Evolutionary conservation across 2,329 filamentous ascomycete species (phyloP), one percentile per base, ranked within the genome.

Genomic region (Rutstroemia sp.): DNA sequence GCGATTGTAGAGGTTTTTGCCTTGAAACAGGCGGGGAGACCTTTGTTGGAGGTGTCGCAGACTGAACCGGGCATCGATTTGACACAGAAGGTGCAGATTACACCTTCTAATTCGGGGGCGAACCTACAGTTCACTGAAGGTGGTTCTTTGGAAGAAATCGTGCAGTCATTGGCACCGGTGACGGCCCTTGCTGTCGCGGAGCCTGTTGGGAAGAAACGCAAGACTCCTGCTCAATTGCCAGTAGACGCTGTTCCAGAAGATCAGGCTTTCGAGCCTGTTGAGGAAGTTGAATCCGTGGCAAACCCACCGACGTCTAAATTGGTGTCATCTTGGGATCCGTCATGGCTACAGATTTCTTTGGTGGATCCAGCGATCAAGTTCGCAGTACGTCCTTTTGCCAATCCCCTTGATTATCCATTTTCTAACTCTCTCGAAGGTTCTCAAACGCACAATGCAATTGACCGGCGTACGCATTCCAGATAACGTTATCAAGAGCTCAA

Each of bases 391-490:
- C 58, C 38, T 40, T 27, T 2, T 30, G 4, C 23, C 6, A 10
- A 12, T 16, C 5, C 17, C 3, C 12, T 9, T 25, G 39, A 3
- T 14, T 2, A 2, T 39, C 16, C 10, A 38, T 42, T 23, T 52
- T 54, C 59, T 64, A 56, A 64, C 34, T 47, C 19, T 30, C 51
- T 19, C 42, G 25, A 63, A 96, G 92, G 78, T 94, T 62, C 75
- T 85, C 66, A 95, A 96, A 74, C 86, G 89, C 58, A 75, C 91
- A 59, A 83, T 87, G 70, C 88, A 94, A 70, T 77, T 95, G 58
- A 92, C 87, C n/a, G 89, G 89, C 59, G 81, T 84, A 59, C 80
- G 82, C 58, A 76, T 96, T 62, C 77, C 87, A 16, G 92, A 96
- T 71, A 76, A 81, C 48, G 78, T 80, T 63, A 79, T 95, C 59